Evolutionary conservation across 2,329 filamentous ascomycete genomes (phyloP), one percentile per base, ranked within the genome.

Genomic region (Pochonia chlamydosporia): DNA sequence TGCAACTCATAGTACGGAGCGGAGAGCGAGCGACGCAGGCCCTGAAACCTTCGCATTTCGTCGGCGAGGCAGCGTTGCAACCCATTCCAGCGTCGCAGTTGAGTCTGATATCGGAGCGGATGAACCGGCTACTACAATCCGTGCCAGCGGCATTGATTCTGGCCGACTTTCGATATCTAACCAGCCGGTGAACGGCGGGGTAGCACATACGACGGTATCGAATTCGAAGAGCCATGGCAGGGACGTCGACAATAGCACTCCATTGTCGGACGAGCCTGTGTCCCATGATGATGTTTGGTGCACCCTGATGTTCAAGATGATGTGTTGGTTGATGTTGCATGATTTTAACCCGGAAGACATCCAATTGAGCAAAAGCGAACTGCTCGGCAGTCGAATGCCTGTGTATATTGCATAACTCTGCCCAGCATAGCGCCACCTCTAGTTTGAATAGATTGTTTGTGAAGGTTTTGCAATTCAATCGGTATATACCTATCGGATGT

Each of bases 311-410:
- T 76, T 80, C 51, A 63, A 76, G 23, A 81, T 80, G 77, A 65
- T 80, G 21, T 79, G 76, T 56, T 80, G 76, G 78, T 59, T 80
- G 44, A 67, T 75, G 61, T 60, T 81, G 50, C 76, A 81, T 54
- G 75, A 81, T 53, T 80, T 81, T 44, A 66, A 78, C 57, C 75
- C 74, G 56, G 66, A 70, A 49, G 78, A 81, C 47, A 64, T 74
- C 9, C 75, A 79, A 58, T 59, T 75, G 3, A 63, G 71, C 39
- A 76, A 78, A 59, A 75, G 73, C 49, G 75, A 79, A 60, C 60
- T 80, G 4, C 54, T 73, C 28, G 76, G 75, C 2, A 80, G 72
- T 52, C 69, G 78, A 4, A 68, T 81, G 66, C 76, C 76, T 0
- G 75, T 81, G 9, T 81, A 76, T 49, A 75, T 81, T 53, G 63